Evolutionary conservation across 2,329 filamentous ascomycete genomes (phyloP).

Genomic region (Paraphaeosphaeria minitans): DNA sequence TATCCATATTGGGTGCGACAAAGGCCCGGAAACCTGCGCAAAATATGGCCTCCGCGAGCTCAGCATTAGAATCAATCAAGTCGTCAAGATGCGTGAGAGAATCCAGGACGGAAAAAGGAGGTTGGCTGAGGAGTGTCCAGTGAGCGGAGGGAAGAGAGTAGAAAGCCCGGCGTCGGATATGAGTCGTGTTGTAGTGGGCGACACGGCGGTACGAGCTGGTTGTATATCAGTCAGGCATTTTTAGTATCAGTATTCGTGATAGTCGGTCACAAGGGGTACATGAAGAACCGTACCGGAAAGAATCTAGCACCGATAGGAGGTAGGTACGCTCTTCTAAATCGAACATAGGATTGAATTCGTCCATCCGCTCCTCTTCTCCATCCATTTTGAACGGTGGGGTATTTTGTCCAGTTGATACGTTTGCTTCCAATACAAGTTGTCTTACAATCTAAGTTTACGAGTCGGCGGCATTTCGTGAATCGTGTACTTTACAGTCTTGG

Average conservation of each 20-base stretch:
- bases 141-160: constrained; percentile 86
- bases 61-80: constrained; percentile 86
- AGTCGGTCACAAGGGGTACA: neutral
- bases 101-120: constrained; percentile 82
- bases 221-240: neutral
- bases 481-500: neutral
- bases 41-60: constrained; percentile 79
- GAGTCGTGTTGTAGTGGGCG: constrained; percentile 88
- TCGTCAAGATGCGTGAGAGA: constrained; percentile 80
- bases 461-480: neutral
- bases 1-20: constrained; percentile 37
- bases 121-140: constrained; percentile 78
- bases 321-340: constrained; percentile 83
- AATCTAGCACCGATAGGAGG: constrained; percentile 82
- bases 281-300: constrained; percentile 71
- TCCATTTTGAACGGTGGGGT: constrained; percentile 21
- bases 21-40: constrained; percentile 47
- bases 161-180: constrained; percentile 87
- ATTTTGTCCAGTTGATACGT: neutral
- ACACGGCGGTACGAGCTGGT: constrained; percentile 79
- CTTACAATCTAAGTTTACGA: neutral
- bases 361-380: constrained; percentile 57
- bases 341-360: constrained; percentile 67
- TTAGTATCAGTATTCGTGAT: neutral
- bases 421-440: neutral